Evolutionary conservation across 192 early-diverging fungal genomes (phyloP), one percentile per base, ranked within the genome.

Genomic region (Coemansia javaensis): DNA sequence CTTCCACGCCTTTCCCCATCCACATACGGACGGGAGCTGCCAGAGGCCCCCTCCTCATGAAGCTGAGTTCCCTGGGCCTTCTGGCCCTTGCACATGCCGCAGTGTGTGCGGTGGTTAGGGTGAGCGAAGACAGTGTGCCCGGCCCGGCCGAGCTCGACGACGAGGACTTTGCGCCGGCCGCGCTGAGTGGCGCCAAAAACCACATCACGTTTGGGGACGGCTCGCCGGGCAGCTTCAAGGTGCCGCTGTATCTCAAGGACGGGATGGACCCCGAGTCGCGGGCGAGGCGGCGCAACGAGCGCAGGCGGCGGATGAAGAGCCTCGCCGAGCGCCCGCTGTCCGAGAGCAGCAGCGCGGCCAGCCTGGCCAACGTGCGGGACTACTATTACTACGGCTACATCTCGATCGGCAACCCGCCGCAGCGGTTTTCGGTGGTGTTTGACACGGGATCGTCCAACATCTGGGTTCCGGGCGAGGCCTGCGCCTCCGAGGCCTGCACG

Each of bases 341-440:
- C 28, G 52, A 47, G 32, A 34, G 44, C 37, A 43, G 46, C 37
- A 43, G 46, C 37, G 39, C 50, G 0, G 56, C 68, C 1, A 32
- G 49, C 5, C 37, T 74, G 10, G 47, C 59, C 34, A 63, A 74
- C 39, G 58, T 74, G 34, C 56, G 52, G 28, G 63, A 74, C 40
- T 66, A 66, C 33, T 69, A 75, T 21, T 90, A 88, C 80, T 89
- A 79, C 70, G 87, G 85, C 13, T 82, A 84, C 50, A 83, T 89
- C 66, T 63, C 60, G 16, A 50, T 83, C 31, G 84, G 79, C 13
- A 84, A 81, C 12, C 86, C 86, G 12, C 75, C 79, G n/a, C 85
- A 88, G 64, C 78, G 69, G 24, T 88, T 88, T 53, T 78, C 68
- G 9, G 83, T 83, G 3, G 77, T 82, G 17, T 83, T 83, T 30